A percentile compares a stretch with the other conserved stretches of the same genome.
Conservation (phyloP, 495 filamentous ascomycete genomes). For the Penicillium chermesinum region DNA sequence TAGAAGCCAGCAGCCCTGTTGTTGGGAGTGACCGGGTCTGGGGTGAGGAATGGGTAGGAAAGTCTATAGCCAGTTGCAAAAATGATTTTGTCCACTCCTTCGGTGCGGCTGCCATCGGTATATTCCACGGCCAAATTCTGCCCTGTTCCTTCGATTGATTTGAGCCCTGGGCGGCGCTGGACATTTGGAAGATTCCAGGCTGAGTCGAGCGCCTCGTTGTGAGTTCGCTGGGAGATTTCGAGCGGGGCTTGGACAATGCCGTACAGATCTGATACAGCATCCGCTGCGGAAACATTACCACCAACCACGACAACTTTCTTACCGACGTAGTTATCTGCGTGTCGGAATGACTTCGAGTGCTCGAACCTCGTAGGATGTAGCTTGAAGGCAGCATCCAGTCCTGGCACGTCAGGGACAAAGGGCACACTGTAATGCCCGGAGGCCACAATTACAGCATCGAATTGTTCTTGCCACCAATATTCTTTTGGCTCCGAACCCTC, state of each 20-base stretch:
- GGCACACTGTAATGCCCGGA: conserved; percentile 70
- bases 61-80: conserved; percentile 49
- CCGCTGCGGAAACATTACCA: conserved; percentile 27
- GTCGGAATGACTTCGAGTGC: conserved; percentile 25
- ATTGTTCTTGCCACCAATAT: conserved; percentile 31
- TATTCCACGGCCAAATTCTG: conserved; percentile 20
- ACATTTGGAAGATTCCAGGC: conserved; percentile 24
- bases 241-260: conserved; percentile 19
- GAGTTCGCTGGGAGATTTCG: conserved; percentile 18
- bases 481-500: conserved; percentile 9
- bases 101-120: conserved; percentile 30
- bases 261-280: conserved; percentile 25
- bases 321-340: conserved; percentile 22
- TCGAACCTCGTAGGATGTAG: conserved; percentile 17
- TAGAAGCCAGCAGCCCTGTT: conserved; percentile 27
- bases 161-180: conserved; percentile 15
- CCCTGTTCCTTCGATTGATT: neutral
- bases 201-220: conserved; percentile 16
- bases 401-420: conserved; percentile 52
- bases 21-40: conserved; percentile 21
- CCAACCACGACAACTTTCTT: conserved; percentile 28
- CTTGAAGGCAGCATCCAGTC: conserved; percentile 9
- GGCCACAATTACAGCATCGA: conserved; percentile 70
- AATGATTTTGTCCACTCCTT: conserved; percentile 45
- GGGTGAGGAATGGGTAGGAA: conserved; percentile 38